Evolutionary conservation across 345 rosid genomes (phyloP), one percentile per base, ranked within the genome.

Genomic region (Salix viminalis): DNA sequence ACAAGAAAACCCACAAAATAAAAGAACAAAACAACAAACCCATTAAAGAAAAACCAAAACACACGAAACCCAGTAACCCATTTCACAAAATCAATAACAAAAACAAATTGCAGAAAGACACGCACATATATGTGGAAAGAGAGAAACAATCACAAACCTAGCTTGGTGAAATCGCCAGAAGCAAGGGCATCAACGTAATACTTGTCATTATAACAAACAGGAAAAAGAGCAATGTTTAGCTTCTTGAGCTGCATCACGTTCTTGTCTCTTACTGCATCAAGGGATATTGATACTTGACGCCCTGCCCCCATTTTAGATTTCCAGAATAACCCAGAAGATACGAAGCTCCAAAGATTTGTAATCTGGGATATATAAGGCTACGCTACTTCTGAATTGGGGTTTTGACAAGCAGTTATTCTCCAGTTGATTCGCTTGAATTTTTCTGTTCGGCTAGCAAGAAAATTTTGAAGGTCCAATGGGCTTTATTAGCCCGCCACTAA

Each of bases 201-300:
- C 83, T 92, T 96, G 61, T 94, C 97, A 84, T 90, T 94, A 87
- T 96, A 94, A 69, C 94, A 95, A 88, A 93, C 92, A 36, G 98
- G 93, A 87, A 96, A 96, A 84, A 96, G 86, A 66, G 87, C 97
- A 32, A 90, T 86, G 82, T 96, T 96, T 85, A 96, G 97, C 82
- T 92, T 96, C 95, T 88, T 92, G 14, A 94, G 92, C 90, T 91
- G 98, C 99, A 92, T 96, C 89, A 90, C 69, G 87, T 91, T 96
- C 91, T 96, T 96, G 91, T 96, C 98, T 74, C 98, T 89, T 76
- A 96, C 97, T 32, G 85, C 97, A 75, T 96, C 99, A 24, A 96
- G 86, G 62, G 97, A 96, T 83, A 94, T 82, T 41, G 91, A 80
- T 75, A 86, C 87, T 72, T 86, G 97, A 39, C 97, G 85, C 44